Evolutionary conservation across 2,329 filamentous ascomycete species (phyloP).

Genomic region (Fusarium goolgardi): DNA sequence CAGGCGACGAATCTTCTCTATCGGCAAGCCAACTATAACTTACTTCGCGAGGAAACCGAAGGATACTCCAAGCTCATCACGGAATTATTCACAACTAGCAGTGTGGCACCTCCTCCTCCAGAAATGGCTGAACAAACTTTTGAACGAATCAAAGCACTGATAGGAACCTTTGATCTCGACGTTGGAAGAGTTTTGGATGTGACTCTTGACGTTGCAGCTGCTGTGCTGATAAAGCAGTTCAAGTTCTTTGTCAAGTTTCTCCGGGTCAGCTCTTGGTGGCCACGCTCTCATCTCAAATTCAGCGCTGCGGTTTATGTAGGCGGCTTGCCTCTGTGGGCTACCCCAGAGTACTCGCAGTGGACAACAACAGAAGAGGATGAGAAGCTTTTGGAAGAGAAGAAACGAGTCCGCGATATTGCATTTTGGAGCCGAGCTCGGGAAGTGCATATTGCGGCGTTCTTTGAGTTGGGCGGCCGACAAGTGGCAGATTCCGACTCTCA

Average conservation of each 20-base stretch:
- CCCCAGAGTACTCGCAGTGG: conserved; percentile 75
- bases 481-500: conserved; percentile 69
- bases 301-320: conserved; percentile 62
- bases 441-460: conserved; percentile 84
- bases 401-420: conserved; percentile 72
- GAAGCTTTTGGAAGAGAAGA: conserved; percentile 64
- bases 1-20: conserved; percentile 95
- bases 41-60: conserved; percentile 94
- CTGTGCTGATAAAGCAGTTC: conserved; percentile 90
- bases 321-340: conserved; percentile 86
- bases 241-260: conserved; percentile 95
- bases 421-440: conserved; percentile 88
- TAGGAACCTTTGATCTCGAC: conserved; percentile 96
- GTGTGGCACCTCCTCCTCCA: conserved; percentile 76
- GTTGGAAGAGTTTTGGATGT: conserved; percentile 95
- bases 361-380: conserved; percentile 76
- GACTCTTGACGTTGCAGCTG: conserved; percentile 93
- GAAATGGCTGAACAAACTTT: conserved; percentile 87
- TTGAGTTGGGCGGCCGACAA: conserved; percentile 82
- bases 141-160: conserved; percentile 90
- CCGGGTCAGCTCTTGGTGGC: conserved; percentile 96
- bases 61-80: conserved; percentile 97
- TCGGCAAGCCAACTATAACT: conserved; percentile 95
- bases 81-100: conserved; percentile 91
- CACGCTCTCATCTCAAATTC: conserved; percentile 66